phyloP scores from a whole-genome alignment of 495 filamentous ascomycete species.

The Aspergillus carlsbadensis region DNA sequence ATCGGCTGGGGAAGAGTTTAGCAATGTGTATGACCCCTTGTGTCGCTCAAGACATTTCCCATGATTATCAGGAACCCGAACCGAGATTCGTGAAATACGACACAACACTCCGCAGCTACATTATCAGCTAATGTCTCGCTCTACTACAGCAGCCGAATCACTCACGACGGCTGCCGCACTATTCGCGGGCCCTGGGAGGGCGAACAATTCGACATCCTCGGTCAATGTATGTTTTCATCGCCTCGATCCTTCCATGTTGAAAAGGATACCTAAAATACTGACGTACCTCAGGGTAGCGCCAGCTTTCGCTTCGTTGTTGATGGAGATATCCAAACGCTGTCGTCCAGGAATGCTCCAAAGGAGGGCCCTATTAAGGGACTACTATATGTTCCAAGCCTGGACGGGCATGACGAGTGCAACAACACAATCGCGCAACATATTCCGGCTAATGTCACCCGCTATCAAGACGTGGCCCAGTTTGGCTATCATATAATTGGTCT shows the following conservation, averaged over 20 bases:
- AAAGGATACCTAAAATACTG: neutral
- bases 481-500: slow-evolving; percentile 66
- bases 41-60: neutral
- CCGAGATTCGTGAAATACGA: neutral
- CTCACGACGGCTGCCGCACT: slow-evolving; percentile 38
- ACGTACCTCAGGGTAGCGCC: slow-evolving; percentile 51
- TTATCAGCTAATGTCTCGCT: slow-evolving; percentile 21
- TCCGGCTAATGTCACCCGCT: slow-evolving; percentile 71
- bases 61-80: neutral
- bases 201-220: slow-evolving; percentile 32
- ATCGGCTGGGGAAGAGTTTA: neutral
- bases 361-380: slow-evolving; percentile 66
- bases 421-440: slow-evolving; percentile 56
- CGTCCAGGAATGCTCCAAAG: slow-evolving; percentile 54
- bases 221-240: slow-evolving; percentile 33
- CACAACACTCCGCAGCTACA: neutral
- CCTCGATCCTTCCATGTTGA: neutral
- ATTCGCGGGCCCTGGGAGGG: slow-evolving; percentile 39
- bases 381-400: slow-evolving; percentile 76
- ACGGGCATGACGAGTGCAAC: slow-evolving; percentile 54
- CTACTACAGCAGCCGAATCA: slow-evolving; percentile 23
- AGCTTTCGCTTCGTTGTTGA: slow-evolving; percentile 62
- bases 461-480: slow-evolving; percentile 59
- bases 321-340: slow-evolving; percentile 68
- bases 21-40: slow-evolving; percentile 11